phyloP scores from a whole-genome alignment of 164 flowering plant genomes.

The Kingdonia uniflora region DNA sequence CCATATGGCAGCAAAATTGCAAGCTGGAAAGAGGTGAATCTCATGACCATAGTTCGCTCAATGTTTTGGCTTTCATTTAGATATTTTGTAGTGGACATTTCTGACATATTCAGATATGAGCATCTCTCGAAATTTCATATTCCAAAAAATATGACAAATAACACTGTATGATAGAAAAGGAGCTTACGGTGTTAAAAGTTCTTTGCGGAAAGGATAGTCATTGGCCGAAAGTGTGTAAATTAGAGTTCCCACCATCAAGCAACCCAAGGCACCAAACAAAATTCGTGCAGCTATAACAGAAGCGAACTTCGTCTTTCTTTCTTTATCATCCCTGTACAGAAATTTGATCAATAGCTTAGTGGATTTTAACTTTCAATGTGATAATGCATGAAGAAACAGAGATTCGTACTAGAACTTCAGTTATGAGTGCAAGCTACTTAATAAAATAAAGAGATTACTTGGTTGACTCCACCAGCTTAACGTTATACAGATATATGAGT shows the following conservation, averaged over 20 bases:
- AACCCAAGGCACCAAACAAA: slow-evolving; percentile 44
- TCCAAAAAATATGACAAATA: background rate
- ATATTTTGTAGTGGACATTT: background rate
- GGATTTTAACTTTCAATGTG: no score
- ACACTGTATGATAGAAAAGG: background rate
- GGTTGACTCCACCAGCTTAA: no score
- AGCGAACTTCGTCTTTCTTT: slow-evolving; percentile 19
- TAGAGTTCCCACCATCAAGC: slow-evolving; percentile 61
- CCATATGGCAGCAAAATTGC: no score
- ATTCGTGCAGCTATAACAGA: slow-evolving; percentile 41
- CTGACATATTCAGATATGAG: background rate
- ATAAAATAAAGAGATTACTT: no score
- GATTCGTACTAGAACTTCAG: no score
- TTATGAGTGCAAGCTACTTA: no score
- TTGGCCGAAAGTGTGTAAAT: slow-evolving; percentile 52
- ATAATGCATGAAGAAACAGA: no score
- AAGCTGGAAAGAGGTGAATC: no score
- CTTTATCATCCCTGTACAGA: slow-evolving; percentile 24
- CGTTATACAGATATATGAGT: no score
- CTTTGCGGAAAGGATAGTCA: slow-evolving; percentile 73
- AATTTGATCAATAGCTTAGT: no score
- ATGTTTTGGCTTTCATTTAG: no score
- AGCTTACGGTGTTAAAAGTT: slow-evolving; percentile 69
- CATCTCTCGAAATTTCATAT: background rate
- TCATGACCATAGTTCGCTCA: no score